Percentiles rank a stretch among this genome's conserved stretches.
These are phyloP conservation scores for Rutstroemia sydowiana DNA, from an alignment of 2,329 filamentous ascomycete genomes.

Conservation along the genomic window DNA sequence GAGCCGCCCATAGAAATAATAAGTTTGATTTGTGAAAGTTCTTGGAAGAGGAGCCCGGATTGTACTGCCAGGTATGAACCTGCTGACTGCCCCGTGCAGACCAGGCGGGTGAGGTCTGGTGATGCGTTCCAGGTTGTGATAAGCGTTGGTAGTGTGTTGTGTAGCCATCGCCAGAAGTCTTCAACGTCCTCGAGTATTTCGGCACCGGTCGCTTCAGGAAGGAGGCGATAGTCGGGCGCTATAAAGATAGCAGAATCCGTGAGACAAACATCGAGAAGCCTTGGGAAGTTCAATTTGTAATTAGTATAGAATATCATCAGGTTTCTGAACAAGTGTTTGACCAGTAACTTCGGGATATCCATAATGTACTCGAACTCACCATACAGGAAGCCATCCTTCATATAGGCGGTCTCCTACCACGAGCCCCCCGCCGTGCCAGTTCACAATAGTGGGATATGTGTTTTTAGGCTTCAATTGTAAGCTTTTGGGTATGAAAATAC, in stretches of 20 bases:
- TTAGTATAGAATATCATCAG: neutral
- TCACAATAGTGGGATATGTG: neutral
- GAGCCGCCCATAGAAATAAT: neutral
- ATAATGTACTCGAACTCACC: neutral
- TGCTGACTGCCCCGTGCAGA: neutral
- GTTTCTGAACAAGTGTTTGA: neutral
- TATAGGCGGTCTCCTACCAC: neutral
- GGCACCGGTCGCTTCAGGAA: conserved; percentile 38
- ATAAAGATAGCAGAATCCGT: conserved; percentile 30
- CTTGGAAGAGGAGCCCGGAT: neutral
- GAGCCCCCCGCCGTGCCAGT: neutral
- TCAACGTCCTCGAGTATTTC: conserved; percentile 40
- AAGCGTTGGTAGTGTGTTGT: conserved; percentile 7
- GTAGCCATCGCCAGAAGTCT: conserved; percentile 42
- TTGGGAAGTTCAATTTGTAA: neutral
- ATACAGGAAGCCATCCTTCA: neutral
- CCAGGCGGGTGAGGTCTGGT: neutral
- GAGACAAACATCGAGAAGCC: neutral
- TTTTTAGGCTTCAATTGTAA: neutral
- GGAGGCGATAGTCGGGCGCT: conserved; percentile 41
- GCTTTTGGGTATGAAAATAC: neutral
- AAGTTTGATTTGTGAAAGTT: neutral
- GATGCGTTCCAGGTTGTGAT: neutral
- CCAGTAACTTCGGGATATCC: too few species aligned
- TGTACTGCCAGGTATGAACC: neutral